Percentiles rank a stretch among this genome's conserved stretches.
Evolutionary conservation across 129 eudicot species (phyloP).

Genomic region (Saussurea involucrata): DNA sequence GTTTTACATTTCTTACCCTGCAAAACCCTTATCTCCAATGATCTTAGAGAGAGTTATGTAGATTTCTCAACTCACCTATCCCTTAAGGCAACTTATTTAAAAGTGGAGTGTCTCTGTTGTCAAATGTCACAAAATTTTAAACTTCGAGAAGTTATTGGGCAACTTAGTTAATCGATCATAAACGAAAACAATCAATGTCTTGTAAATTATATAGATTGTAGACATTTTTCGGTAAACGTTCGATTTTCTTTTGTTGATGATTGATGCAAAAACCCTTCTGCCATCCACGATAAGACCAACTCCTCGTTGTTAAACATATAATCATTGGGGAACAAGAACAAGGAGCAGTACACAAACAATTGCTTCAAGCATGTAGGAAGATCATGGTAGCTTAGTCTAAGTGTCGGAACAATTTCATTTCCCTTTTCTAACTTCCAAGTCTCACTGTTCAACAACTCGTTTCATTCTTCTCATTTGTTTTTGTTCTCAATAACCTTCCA

Average conservation of each 20-base stretch:
- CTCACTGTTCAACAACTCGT: not conserved
- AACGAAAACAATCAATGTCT: slow-evolving; percentile 31
- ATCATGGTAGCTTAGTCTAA: slow-evolving; percentile 36
- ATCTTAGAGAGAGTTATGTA: slow-evolving; percentile 23
- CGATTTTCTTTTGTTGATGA: slow-evolving; percentile 7
- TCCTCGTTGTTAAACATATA: slow-evolving; percentile 24
- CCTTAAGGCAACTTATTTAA: slow-evolving; percentile 39
- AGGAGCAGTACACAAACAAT: slow-evolving; percentile 37
- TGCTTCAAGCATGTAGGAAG: slow-evolving; percentile 29
- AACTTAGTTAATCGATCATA: slow-evolving; percentile 25
- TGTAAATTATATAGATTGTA: slow-evolving; percentile 32
- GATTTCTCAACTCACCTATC: slow-evolving; percentile 18
- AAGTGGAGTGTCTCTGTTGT: slow-evolving; percentile 28
- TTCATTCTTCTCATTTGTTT: not conserved
- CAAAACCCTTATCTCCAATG: slow-evolving; percentile 20
- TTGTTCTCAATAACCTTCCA: slow-evolving; percentile 21
- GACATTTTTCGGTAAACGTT: slow-evolving; percentile 19
- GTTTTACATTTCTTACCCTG: no score
- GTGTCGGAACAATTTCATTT: slow-evolving; percentile 23
- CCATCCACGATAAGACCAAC: slow-evolving; percentile 28
- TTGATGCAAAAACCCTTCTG: slow-evolving; percentile 29
- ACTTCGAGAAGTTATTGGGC: slow-evolving; percentile 19
- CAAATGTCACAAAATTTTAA: slow-evolving; percentile 39
- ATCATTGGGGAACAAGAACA: slow-evolving; percentile 36
- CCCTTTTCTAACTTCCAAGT: not conserved